phyloP scores from a whole-genome alignment of 2,329 filamentous ascomycete species.

The Sporothrix curviconia region DNA sequence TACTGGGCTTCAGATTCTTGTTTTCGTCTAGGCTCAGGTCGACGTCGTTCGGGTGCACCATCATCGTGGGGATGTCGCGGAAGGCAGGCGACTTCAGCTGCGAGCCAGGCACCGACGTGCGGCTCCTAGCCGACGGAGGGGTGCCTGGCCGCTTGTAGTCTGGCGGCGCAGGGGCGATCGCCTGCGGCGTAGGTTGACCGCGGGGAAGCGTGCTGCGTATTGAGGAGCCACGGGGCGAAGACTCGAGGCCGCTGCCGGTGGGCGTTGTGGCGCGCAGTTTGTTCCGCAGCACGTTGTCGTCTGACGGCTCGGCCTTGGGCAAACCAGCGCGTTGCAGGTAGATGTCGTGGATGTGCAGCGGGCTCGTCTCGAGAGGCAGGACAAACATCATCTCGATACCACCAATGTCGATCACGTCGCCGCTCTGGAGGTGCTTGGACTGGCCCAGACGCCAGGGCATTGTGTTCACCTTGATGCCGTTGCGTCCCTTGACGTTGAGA shows the following conservation, averaged over 20 bases:
- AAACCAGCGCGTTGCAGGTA: slow-evolving; percentile 65
- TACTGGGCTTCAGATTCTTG: slow-evolving; percentile 92
- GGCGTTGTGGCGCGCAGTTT: slow-evolving; percentile 18
- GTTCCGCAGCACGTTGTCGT: slow-evolving; percentile 8
- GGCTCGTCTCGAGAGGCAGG: slow-evolving; percentile 65
- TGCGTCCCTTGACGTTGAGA: slow-evolving; percentile 81
- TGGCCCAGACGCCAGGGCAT: slow-evolving; percentile 59
- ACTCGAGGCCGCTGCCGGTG: slow-evolving; percentile 24
- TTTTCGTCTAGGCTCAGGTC: slow-evolving; percentile 78
- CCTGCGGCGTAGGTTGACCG: slow-evolving; percentile 35
- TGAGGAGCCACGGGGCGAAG: slow-evolving; percentile 21
- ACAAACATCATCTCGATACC: slow-evolving; percentile 99
- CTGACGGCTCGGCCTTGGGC: slow-evolving; percentile 25
- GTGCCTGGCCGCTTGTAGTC: slow-evolving; percentile 57
- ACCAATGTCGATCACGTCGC: slow-evolving; percentile 85
- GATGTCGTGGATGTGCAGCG: slow-evolving; percentile 59
- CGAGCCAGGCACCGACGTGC: slow-evolving; percentile 23
- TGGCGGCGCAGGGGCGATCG: slow-evolving; percentile 53
- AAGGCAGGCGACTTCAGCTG: slow-evolving; percentile 35
- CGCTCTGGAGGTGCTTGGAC: slow-evolving; percentile 65
- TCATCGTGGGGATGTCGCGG: slow-evolving; percentile 33
- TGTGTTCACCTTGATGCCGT: slow-evolving; percentile 82
- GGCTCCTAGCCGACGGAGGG: slow-evolving; percentile 43
- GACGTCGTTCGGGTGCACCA: slow-evolving; percentile 50
- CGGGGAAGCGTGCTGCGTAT: slow-evolving; percentile 24